A percentile compares a stretch with the other conserved stretches of the same genome.
Conservation (phyloP, 164 flowering plant species). For the Stephania cephalantha region DNA sequence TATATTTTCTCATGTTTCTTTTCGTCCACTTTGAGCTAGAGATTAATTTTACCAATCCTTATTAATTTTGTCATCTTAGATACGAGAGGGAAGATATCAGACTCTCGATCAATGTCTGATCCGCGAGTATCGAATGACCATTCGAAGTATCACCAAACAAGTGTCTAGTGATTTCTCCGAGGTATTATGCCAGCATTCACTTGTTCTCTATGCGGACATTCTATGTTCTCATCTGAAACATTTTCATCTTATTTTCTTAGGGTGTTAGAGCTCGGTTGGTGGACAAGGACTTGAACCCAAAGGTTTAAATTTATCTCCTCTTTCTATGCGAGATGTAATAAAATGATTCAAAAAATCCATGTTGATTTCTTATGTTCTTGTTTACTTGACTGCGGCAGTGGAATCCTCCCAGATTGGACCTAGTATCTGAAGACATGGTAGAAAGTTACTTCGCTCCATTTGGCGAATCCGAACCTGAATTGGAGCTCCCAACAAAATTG, state of each 20-base stretch:
- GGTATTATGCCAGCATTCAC: constrained; percentile 32
- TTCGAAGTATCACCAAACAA: constrained; percentile 47
- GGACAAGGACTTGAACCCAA: constrained; percentile 82
- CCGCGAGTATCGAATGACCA: constrained; percentile 79
- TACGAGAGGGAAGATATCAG: constrained; percentile 82
- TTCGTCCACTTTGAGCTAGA: not conserved
- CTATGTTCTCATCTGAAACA: not conserved
- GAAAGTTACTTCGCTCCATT: constrained; percentile 52
- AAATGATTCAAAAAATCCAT: not conserved
- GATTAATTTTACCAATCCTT: not conserved
- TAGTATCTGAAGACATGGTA: constrained; percentile 77
- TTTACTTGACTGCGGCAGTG: constrained; percentile 45
- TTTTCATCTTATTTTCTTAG: constrained; percentile 23
- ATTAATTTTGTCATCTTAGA: constrained; percentile 29
- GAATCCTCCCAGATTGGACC: constrained; percentile 61
- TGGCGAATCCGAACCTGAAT: constrained; percentile 55
- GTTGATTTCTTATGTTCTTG: not conserved
- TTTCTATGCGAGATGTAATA: not conserved
- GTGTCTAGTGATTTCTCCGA: constrained; percentile 69
- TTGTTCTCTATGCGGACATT: not conserved
- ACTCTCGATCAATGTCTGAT: constrained; percentile 73
- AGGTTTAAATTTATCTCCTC: constrained; percentile 38
- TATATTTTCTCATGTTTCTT: constrained; percentile 8
- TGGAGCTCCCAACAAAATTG: constrained; percentile 53
- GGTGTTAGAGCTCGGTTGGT: constrained; percentile 81